Evolutionary conservation across 1,139 yeast species (phyloP).

Genomic region (Nadsonia commutata): DNA sequence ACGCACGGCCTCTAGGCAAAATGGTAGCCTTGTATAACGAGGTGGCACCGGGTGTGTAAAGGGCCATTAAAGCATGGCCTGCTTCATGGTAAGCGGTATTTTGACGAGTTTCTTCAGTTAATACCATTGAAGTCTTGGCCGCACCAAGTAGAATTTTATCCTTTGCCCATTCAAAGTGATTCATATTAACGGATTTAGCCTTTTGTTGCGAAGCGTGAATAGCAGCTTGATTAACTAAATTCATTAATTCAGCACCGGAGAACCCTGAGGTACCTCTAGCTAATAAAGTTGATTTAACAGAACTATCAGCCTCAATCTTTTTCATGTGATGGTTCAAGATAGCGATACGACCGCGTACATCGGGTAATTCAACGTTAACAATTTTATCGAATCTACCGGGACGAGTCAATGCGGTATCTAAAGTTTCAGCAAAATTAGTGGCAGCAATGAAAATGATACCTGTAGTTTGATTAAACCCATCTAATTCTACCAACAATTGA

Average conservation of each 20-base stretch:
- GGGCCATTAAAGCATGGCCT: slow-evolving; percentile 96
- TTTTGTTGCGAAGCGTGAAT: slow-evolving; percentile 87
- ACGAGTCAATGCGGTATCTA: slow-evolving; percentile 92
- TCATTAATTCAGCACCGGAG: slow-evolving; percentile 93
- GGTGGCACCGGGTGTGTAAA: slow-evolving; percentile 91
- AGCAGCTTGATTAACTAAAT: slow-evolving; percentile 95
- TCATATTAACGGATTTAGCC: slow-evolving; percentile 82
- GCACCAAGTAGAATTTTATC: slow-evolving; percentile 97
- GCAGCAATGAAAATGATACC: slow-evolving; percentile 97
- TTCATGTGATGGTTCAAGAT: slow-evolving; percentile 86
- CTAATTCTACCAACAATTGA: slow-evolving; percentile 88
- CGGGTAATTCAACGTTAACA: slow-evolving; percentile 91
- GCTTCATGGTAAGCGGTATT: slow-evolving; percentile 98
- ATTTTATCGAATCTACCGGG: slow-evolving; percentile 97
- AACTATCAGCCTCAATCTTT: slow-evolving; percentile 70
- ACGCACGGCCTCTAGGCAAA: slow-evolving; percentile 89
- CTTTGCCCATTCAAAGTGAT: slow-evolving; percentile 96
- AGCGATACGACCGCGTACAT: slow-evolving; percentile 92
- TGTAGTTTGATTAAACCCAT: slow-evolving; percentile 85
- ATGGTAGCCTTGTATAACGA: slow-evolving; percentile 94
- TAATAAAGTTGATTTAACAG: slow-evolving; percentile 73
- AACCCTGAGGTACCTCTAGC: slow-evolving; percentile 98
- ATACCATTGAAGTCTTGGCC: slow-evolving; percentile 91
- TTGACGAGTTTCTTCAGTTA: slow-evolving; percentile 85
- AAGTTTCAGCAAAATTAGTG: slow-evolving; percentile 91